Conservation (phyloP, 495 filamentous ascomycete genomes). For the Penicillium dipodomyicola region DNA sequence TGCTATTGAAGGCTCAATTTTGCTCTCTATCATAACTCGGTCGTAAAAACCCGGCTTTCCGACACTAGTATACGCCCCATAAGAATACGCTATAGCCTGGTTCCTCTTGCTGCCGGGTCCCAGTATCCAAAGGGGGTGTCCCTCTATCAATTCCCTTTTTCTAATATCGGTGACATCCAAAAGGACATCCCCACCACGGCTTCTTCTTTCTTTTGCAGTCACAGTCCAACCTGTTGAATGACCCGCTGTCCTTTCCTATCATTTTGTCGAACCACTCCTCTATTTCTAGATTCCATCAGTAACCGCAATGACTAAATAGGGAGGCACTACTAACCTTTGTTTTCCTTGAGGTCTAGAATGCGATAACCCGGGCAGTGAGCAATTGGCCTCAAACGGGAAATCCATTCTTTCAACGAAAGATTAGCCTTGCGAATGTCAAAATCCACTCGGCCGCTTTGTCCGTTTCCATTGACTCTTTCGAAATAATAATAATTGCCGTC, state of each 20-base stretch:
- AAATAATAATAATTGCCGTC: conserved; percentile 20
- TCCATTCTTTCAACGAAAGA: conserved; percentile 17
- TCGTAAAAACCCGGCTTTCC: no score
- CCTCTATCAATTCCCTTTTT: no score
- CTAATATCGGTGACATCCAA: conserved; percentile 15
- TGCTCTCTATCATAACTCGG: no score
- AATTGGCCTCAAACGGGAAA: conserved; percentile 14
- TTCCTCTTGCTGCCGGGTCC: no score
- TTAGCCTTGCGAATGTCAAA: conserved; percentile 14
- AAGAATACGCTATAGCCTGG: no score
- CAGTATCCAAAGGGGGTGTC: no score
- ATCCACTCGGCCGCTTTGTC: conserved; percentile 11
- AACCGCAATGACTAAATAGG: conserved; percentile 6
- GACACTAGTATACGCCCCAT: no score
- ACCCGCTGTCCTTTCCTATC: conserved; percentile 19
- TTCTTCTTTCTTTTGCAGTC: conserved; percentile 14
- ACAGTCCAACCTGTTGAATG: conserved; percentile 13
- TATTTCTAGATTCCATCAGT: conserved; percentile 18
- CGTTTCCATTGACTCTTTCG: conserved; percentile 3
- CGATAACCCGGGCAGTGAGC: conserved; percentile 10
- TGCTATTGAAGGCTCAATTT: no score
- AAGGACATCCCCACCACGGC: conserved; percentile 13
- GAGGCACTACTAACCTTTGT: conserved; percentile 14
- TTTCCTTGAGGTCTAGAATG: conserved; percentile 9
- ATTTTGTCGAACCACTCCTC: conserved; percentile 19